These are phyloP conservation scores for Starmerella gropengiesseri DNA, from an alignment of 805 yeast species.

Conservation along the genomic window DNA sequence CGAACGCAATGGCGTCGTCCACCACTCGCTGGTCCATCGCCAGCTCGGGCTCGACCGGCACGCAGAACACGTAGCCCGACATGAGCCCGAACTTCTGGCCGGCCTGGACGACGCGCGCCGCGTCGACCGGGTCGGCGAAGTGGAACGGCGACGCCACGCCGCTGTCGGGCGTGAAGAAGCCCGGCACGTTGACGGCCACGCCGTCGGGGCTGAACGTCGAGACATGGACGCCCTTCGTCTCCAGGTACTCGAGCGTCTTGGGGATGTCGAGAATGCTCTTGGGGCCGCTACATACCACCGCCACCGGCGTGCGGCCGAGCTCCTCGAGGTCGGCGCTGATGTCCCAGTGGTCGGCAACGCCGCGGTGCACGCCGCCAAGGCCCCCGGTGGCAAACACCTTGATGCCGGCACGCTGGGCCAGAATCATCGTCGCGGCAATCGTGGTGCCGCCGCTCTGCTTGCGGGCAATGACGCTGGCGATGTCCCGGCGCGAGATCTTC, in stretches of 20 bases:
- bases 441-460: slow-evolving; percentile 77
- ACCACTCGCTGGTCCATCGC: slow-evolving; percentile 50
- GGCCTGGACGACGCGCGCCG: slow-evolving; percentile 48
- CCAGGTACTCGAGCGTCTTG: slow-evolving; percentile 73
- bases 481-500: slow-evolving; percentile 73
- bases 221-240: slow-evolving; percentile 84
- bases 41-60: slow-evolving; percentile 61
- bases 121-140: slow-evolving; percentile 42
- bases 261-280: slow-evolving; percentile 73
- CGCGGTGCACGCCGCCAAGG: slow-evolving; percentile 80
- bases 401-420: slow-evolving; percentile 65
- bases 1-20: slow-evolving; percentile 44
- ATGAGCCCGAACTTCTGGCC: slow-evolving; percentile 41
- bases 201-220: slow-evolving; percentile 50
- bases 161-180: slow-evolving; percentile 69
- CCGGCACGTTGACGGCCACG: slow-evolving; percentile 47
- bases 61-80: slow-evolving; percentile 68
- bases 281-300: slow-evolving; percentile 90
- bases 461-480: slow-evolving; percentile 57
- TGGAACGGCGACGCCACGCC: slow-evolving; percentile 61
- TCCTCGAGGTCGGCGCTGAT: slow-evolving; percentile 82
- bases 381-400: slow-evolving; percentile 89
- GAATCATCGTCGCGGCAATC: slow-evolving; percentile 77
- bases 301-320: slow-evolving; percentile 67
- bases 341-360: slow-evolving; percentile 66